phyloP scores from a whole-genome alignment of 2,329 filamentous ascomycete genomes.

The Colletotrichum liriopes region DNA sequence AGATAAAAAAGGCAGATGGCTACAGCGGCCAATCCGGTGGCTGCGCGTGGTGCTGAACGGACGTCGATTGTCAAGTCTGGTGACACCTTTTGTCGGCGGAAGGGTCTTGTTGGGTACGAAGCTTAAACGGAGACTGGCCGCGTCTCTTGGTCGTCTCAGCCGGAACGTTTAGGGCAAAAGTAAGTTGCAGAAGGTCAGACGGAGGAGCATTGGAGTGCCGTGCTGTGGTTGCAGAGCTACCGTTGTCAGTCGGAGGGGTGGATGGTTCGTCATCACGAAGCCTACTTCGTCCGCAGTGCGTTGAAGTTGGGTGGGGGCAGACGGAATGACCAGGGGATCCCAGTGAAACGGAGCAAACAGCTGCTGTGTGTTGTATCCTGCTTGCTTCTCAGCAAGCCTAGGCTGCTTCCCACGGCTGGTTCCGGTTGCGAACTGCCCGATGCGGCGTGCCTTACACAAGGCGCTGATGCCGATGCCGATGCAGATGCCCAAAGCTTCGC shows the following conservation, averaged over 20 bases:
- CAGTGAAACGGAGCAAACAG: conserved; percentile 22
- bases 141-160: conserved; percentile 36
- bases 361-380: no score
- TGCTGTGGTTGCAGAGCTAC: neutral
- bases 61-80: conserved; percentile 21
- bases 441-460: conserved; percentile 8
- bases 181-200: conserved; percentile 16
- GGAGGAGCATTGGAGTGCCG: neutral
- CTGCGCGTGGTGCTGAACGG: conserved; percentile 24
- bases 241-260: neutral
- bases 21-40: conserved; percentile 17
- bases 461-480: neutral
- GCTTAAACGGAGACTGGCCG: conserved; percentile 29
- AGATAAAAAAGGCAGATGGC: neutral
- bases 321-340: conserved; percentile 8
- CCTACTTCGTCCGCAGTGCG: neutral
- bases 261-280: neutral
- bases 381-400: neutral
- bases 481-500: neutral
- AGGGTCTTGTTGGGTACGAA: conserved; percentile 11
- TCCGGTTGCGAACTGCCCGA: neutral
- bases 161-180: neutral
- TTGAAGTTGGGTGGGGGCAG: neutral
- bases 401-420: neutral
- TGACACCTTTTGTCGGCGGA: conserved; percentile 21